Percentiles rank a stretch among this genome's conserved stretches.
phyloP scores from a whole-genome alignment of 768 basidiomycete species.

The Lentinula sp. region DNA sequence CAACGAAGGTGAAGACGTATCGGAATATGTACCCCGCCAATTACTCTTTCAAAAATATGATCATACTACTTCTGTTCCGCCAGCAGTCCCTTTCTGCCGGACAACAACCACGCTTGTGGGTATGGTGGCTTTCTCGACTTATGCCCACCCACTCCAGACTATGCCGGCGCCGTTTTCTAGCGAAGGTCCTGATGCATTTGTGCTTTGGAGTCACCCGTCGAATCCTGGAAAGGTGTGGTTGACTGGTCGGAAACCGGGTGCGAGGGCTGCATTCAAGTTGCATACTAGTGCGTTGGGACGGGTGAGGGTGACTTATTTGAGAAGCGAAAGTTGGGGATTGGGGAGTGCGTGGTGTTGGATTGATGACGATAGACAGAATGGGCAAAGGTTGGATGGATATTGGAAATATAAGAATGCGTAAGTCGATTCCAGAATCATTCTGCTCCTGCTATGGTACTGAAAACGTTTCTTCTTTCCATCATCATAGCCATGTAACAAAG shows the following conservation, averaged over 20 bases:
- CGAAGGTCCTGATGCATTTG: background rate
- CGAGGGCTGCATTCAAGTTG: background rate
- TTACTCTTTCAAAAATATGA: background rate
- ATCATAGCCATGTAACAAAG: background rate
- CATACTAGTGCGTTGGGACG: background rate
- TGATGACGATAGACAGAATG: background rate
- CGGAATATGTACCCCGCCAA: background rate
- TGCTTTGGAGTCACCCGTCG: background rate
- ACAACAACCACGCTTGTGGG: background rate
- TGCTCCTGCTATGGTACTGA: background rate
- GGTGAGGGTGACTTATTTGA: background rate
- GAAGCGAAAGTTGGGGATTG: background rate
- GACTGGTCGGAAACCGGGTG: background rate
- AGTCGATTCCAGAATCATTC: background rate
- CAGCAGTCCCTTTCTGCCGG: background rate
- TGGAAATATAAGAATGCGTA: background rate
- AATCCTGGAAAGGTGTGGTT: conserved; percentile 2
- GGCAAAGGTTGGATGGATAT: background rate
- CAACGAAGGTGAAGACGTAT: background rate
- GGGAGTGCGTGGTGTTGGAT: background rate
- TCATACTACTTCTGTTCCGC: background rate
- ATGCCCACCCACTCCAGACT: background rate
- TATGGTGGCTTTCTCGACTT: background rate
- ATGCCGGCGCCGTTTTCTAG: background rate
- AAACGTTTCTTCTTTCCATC: background rate